Evolutionary conservation across 2,329 filamentous ascomycete genomes (phyloP).

Genomic region (Aspergillus flavus): DNA sequence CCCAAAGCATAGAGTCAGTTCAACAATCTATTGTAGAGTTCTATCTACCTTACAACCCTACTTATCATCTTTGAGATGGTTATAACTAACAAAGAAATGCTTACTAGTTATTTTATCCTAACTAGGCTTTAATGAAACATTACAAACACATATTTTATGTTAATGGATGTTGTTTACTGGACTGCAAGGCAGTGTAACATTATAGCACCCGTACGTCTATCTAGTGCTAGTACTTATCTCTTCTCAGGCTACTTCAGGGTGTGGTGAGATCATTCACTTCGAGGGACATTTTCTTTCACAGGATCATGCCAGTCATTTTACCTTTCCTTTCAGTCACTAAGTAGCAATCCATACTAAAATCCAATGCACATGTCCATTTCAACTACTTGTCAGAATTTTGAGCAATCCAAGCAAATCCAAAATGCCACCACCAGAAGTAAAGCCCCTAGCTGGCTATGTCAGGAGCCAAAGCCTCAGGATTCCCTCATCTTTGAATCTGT

Average conservation of each 20-base stretch:
- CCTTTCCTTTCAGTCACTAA: neutral
- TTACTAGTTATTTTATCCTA: neutral
- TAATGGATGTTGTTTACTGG: neutral
- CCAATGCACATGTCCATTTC: neutral
- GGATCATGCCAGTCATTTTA: neutral
- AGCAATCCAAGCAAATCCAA: too few species aligned
- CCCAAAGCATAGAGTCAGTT: neutral
- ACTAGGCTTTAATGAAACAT: too few species aligned
- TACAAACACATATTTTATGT: neutral
- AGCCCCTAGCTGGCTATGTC: neutral
- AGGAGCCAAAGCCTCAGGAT: neutral
- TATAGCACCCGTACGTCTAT: neutral
- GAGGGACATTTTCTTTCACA: neutral
- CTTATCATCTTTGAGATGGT: neutral
- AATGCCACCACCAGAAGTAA: neutral
- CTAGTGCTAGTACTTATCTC: neutral
- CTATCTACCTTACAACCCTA: neutral
- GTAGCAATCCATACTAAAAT: neutral
- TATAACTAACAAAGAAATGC: neutral
- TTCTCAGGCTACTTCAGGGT: neutral
- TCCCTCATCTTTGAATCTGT: neutral
- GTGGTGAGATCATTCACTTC: neutral
- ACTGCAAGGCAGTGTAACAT: neutral
- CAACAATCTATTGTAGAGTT: neutral
- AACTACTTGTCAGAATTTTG: neutral